Percentiles rank a stretch among this genome's conserved stretches.
phyloP scores from a whole-genome alignment of 352 stramenopile genomes.

The Globisporangium orthogonon region DNA sequence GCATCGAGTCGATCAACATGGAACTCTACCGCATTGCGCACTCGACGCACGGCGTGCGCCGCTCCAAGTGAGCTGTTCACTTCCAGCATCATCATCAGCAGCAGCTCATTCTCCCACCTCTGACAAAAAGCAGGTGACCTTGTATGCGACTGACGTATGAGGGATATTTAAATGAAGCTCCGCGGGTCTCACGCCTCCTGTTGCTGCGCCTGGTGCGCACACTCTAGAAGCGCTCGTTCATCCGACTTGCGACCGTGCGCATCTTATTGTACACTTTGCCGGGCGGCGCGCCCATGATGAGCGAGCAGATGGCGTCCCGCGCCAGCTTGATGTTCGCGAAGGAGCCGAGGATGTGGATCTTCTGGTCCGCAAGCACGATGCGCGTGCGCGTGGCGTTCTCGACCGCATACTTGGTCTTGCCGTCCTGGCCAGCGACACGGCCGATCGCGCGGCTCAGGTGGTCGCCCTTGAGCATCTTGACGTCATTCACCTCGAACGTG shows the following conservation, averaged over 20 bases:
- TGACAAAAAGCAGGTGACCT: neutral
- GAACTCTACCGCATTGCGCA: slow-evolving; percentile 74
- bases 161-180: neutral
- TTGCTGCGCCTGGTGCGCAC: no score
- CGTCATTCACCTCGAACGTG: slow-evolving; percentile 97
- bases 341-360: slow-evolving; percentile 97
- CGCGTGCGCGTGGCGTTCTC: slow-evolving; percentile 99
- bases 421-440: slow-evolving; percentile 96
- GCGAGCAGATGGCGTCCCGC: slow-evolving; percentile 84
- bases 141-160: neutral
- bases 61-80: slow-evolving; percentile 10
- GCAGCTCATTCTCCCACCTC: no score
- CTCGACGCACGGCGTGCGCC: slow-evolving; percentile 24
- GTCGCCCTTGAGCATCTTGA: slow-evolving; percentile 97
- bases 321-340: slow-evolving; percentile 99
- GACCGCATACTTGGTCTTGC: slow-evolving; percentile 99
- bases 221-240: slow-evolving; percentile 95
- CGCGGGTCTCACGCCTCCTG: neutral
- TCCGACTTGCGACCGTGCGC: slow-evolving; percentile 97
- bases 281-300: slow-evolving; percentile 95
- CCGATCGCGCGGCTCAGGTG: slow-evolving; percentile 98
- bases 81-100: no score
- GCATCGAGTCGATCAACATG: slow-evolving; percentile 62
- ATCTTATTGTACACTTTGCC: slow-evolving; percentile 99
- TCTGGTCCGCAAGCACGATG: slow-evolving; percentile 98